A percentile compares a stretch with the other conserved stretches of the same genome.
phyloP scores from a whole-genome alignment of 179 eudicot species.

The Beta macrorhiza region DNA sequence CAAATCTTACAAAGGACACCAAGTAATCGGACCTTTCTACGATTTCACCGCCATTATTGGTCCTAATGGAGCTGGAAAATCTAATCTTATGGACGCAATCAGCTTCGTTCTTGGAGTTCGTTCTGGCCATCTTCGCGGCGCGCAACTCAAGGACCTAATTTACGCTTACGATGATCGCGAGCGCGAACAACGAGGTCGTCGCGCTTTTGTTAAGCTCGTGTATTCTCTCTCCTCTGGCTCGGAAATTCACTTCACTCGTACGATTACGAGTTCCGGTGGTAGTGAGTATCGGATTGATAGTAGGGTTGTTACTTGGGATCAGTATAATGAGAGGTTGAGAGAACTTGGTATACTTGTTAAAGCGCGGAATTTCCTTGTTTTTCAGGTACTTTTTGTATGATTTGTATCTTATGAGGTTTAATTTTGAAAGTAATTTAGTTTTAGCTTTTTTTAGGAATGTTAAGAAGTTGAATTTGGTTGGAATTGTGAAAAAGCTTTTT shows the following conservation, averaged over 20 bases:
- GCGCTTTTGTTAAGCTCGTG: slow-evolving; percentile 73
- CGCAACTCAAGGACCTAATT: slow-evolving; percentile 78
- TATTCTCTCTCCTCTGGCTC: slow-evolving; percentile 38
- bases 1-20: slow-evolving; percentile 90
- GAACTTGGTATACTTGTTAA: slow-evolving; percentile 83
- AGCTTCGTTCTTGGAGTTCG: slow-evolving; percentile 94
- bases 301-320: slow-evolving; percentile 77
- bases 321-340: slow-evolving; percentile 61
- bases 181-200: slow-evolving; percentile 67
- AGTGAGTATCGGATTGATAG: slow-evolving; percentile 88
- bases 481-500: not conserved
- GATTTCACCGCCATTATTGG: slow-evolving; percentile 97
- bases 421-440: not conserved
- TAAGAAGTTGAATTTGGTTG: not conserved
- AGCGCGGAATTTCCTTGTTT: slow-evolving; percentile 93
- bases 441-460: not conserved
- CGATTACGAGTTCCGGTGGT: slow-evolving; percentile 63
- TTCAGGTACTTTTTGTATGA: slow-evolving; percentile 50
- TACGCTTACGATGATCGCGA: slow-evolving; percentile 75
- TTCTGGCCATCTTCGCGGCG: slow-evolving; percentile 83
- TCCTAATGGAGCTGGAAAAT: slow-evolving; percentile 90
- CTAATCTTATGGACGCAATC: slow-evolving; percentile 97
- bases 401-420: not conserved
- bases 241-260: slow-evolving; percentile 63
- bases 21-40: slow-evolving; percentile 80